Evolutionary conservation across 2,329 filamentous ascomycete species (phyloP).

Genomic region (Penicillium sp.): DNA sequence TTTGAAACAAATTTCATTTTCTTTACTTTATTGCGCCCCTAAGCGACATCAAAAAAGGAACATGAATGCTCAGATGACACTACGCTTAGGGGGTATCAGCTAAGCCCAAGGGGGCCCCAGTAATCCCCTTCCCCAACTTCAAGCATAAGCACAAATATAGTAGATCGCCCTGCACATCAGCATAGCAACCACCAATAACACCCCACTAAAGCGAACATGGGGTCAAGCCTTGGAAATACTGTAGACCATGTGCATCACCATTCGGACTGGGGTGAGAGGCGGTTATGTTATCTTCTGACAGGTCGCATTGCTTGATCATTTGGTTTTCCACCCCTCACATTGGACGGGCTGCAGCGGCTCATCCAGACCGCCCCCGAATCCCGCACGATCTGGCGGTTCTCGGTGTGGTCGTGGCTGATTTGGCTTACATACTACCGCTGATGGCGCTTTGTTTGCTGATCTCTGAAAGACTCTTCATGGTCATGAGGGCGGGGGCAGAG

Average conservation of each 20-base stretch:
- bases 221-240: background rate
- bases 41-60: background rate
- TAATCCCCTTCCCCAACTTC: background rate
- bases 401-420: constrained; percentile 23
- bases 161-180: background rate
- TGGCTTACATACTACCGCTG: constrained; percentile 4
- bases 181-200: background rate
- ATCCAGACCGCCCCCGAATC: constrained; percentile 16
- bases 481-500: constrained; percentile 9
- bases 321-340: background rate
- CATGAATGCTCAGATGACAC: background rate
- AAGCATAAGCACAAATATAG: background rate
- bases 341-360: constrained; percentile 17
- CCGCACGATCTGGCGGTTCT: constrained; percentile 6
- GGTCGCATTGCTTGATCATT: constrained; percentile 15
- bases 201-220: background rate
- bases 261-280: background rate
- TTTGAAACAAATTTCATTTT: background rate
- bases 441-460: constrained; percentile 21
- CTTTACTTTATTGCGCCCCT: background rate
- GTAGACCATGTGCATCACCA: constrained; percentile 1
- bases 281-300: constrained; percentile 19
- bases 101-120: background rate
- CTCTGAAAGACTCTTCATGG: constrained; percentile 4
- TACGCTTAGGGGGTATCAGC: background rate